phyloP scores from a whole-genome alignment of 2,329 filamentous ascomycete genomes.

The Chaetomium sp. region DNA sequence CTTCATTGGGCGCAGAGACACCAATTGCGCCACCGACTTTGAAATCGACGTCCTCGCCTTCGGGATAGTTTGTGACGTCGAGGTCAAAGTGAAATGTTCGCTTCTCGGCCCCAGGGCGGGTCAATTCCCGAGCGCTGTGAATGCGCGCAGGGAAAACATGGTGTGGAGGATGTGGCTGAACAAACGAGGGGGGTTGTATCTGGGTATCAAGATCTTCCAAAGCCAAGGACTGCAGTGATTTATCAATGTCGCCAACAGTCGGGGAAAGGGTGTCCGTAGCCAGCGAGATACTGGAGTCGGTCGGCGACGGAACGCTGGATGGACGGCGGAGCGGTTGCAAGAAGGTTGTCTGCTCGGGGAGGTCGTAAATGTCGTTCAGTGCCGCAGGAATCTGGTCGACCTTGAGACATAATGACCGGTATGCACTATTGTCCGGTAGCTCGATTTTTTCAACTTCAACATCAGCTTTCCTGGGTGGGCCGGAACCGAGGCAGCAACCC shows the following conservation, averaged over 20 bases:
- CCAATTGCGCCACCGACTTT: slow-evolving; percentile 95
- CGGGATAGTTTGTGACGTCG: slow-evolving; percentile 86
- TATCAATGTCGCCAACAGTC: slow-evolving; percentile 25
- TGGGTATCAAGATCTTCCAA: slow-evolving; percentile 47
- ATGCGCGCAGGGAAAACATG: slow-evolving; percentile 87
- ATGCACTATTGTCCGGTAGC: slow-evolving; percentile 77
- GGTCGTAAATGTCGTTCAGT: slow-evolving; percentile 62
- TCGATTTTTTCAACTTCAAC: slow-evolving; percentile 47
- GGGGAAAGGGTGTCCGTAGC: slow-evolving; percentile 32
- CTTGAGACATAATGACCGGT: slow-evolving; percentile 68
- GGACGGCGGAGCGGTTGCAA: slow-evolving; percentile 52
- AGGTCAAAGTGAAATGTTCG: slow-evolving; percentile 96
- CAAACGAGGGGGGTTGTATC: slow-evolving; percentile 75
- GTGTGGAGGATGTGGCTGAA: slow-evolving; percentile 91
- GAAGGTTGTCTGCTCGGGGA: slow-evolving; percentile 70
- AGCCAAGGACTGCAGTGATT: slow-evolving; percentile 22
- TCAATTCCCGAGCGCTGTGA: slow-evolving; percentile 78
- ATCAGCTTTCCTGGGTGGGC: slow-evolving; percentile 35
- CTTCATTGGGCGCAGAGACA: slow-evolving; percentile 80
- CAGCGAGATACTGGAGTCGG: slow-evolving; percentile 45
- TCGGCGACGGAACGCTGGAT: slow-evolving; percentile 35
- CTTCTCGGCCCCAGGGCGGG: slow-evolving; percentile 84
- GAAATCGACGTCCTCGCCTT: slow-evolving; percentile 80
- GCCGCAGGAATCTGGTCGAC: slow-evolving; percentile 67
- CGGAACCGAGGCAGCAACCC: slow-evolving; percentile 53